Percentiles rank a stretch among this genome's conserved stretches.
Evolutionary conservation across 768 basidiomycete species (phyloP).

Genomic region (Russula sp.): DNA sequence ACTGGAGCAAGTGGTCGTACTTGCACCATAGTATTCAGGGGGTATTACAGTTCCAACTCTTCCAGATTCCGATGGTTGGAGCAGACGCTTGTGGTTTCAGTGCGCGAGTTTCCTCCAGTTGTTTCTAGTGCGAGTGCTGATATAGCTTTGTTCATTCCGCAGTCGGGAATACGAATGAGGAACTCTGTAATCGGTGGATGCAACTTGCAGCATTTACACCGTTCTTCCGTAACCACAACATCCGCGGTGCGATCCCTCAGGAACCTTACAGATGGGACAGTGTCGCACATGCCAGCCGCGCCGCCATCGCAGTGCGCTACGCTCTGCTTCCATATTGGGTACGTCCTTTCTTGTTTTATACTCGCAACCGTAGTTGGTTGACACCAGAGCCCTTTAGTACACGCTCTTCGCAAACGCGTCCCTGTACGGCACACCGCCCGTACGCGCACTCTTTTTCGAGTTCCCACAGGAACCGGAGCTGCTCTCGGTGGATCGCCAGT

Average conservation of each 20-base stretch:
- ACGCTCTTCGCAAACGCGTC: constrained; percentile 69
- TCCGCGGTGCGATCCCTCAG: constrained; percentile 59
- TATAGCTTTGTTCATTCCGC: constrained; percentile 9
- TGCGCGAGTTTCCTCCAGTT: constrained; percentile 29
- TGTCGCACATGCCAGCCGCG: constrained; percentile 67
- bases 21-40: constrained; percentile 68
- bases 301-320: constrained; percentile 66
- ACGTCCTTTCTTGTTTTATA: constrained; percentile 24
- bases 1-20: constrained; percentile 69
- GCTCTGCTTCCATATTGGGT: constrained; percentile 77
- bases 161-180: constrained; percentile 65
- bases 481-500: constrained; percentile 59
- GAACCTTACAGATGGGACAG: constrained; percentile 81
- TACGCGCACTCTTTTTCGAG: constrained; percentile 73
- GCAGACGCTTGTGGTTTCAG: constrained; percentile 71
- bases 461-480: constrained; percentile 66
- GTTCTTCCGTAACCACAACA: constrained; percentile 79
- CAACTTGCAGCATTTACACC: constrained; percentile 77
- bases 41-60: constrained; percentile 75
- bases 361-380: neutral
- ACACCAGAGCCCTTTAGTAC: constrained; percentile 40
- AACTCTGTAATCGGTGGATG: constrained; percentile 84
- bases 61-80: constrained; percentile 80
- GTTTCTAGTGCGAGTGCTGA: neutral
- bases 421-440: constrained; percentile 56